Base-by-base conservation (phyloP, 2,329 filamentous ascomycete genomes). In the Periconia sp. region DNA sequence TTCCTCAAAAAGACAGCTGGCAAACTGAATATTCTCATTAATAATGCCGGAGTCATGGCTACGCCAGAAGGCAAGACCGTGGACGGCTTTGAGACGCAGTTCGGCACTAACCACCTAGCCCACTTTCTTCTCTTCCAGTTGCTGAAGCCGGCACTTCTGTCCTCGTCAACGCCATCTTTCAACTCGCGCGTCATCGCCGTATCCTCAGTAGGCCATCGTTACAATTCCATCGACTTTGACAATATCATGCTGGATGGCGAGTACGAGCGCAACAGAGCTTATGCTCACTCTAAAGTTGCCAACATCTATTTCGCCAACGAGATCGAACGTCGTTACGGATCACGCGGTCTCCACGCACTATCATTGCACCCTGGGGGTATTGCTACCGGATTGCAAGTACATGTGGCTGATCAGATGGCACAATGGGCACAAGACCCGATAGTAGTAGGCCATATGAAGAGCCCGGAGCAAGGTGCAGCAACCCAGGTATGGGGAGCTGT, bases 261-360 rank as follows among this genome's bases (percentile, higher is more conserved):
- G 45, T 57, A 57, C 36, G 17, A 48, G 10, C 25, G 66, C 0
- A 66, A 56, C 39, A 29, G 45, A 1, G 68, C 75, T 1, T 83
- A 83, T 49, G 73, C 68, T 0, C 73, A 78, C 47, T 68, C 71
- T 30, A 84, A 83, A 53, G 70, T 72, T 0, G 78, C 79, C 7
- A 80, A 78, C 43, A 70, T 81, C 18, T 78, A 72, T 51, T 73
- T 78, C 41, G 73, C 79, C 7, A 80, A 76, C 47, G 70, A 79
- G 42, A 69, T 82, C 18, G 78, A 81, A 22, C 69, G 78, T 1
- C 69, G 69, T 0, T 81, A 78, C 48, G 75, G 73, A 2, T 18
- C 57, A 0, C 53, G 63, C 3, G 72, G 74, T 8, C 48, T 82
- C 0, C 77, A 78, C 38, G 76, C 33, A 1, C 21, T 36, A 3